Percentiles rank a stretch among this genome's conserved stretches.
phyloP scores from a whole-genome alignment of 768 basidiomycete genomes.

The Saitozyma sp. region DNA sequence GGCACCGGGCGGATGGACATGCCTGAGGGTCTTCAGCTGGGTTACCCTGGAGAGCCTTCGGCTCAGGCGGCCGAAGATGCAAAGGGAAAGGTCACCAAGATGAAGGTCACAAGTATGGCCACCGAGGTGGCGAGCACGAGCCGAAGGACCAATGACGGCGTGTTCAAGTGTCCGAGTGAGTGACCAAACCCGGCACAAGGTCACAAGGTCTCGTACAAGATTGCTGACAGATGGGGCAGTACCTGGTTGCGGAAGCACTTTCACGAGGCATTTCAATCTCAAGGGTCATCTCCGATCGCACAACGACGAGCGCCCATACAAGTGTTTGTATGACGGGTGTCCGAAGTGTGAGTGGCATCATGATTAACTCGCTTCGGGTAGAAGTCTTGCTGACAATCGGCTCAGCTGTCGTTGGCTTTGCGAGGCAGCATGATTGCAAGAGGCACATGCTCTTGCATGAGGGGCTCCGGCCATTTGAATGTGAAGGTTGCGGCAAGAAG shows the following conservation, averaged over 20 bases:
- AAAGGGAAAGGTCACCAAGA: conserved; percentile 59
- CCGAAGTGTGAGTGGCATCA: conserved; percentile 59
- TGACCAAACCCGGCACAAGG: background rate
- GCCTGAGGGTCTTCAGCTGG: conserved; percentile 21
- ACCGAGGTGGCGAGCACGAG: conserved; percentile 84
- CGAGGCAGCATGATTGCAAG: conserved; percentile 93
- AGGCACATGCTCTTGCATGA: conserved; percentile 92
- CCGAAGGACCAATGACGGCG: conserved; percentile 82
- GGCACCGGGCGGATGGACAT: conserved; percentile 32
- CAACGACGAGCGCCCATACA: conserved; percentile 91
- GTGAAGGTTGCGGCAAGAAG: conserved; percentile 87
- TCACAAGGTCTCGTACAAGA: background rate
- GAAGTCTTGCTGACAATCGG: background rate
- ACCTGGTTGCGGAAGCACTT: conserved; percentile 84
- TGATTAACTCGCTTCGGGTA: background rate
- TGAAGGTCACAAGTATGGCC: conserved; percentile 85
- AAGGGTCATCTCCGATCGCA: conserved; percentile 96
- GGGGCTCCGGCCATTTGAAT: conserved; percentile 86
- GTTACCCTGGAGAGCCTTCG: background rate
- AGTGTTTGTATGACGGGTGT: conserved; percentile 92
- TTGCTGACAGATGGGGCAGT: conserved; percentile 54
- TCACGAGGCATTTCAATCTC: conserved; percentile 88
- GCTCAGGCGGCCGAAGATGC: background rate
- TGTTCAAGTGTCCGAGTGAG: conserved; percentile 68
- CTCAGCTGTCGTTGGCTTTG: conserved; percentile 63